These are phyloP conservation scores for Penicillium sp. DNA, from an alignment of 2,329 filamentous ascomycete species.

Conservation along the genomic window DNA sequence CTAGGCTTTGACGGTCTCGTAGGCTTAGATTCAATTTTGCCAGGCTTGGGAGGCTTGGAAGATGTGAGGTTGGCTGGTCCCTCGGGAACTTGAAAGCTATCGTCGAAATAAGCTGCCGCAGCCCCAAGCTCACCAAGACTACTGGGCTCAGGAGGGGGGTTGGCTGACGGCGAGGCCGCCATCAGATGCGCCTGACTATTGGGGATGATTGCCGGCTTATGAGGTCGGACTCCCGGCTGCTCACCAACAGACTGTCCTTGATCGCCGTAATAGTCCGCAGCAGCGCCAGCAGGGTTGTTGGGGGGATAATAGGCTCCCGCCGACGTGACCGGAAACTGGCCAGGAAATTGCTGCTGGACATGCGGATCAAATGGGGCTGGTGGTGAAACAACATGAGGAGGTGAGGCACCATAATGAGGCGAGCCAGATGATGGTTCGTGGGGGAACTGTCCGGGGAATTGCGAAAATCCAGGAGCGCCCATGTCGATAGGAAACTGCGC, in stretches of 20 bases:
- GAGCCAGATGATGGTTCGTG: conserved; percentile 11
- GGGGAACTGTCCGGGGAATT: conserved; percentile 33
- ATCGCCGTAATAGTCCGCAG: conserved; percentile 64
- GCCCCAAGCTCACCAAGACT: conserved; percentile 45
- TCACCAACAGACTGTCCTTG: conserved; percentile 59
- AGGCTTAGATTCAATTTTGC: conserved; percentile 30
- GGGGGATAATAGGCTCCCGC: conserved; percentile 49
- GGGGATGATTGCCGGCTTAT: conserved; percentile 54
- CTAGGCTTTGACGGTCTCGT: conserved; percentile 24
- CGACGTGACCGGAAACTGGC: conserved; percentile 52
- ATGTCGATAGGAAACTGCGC: conserved; percentile 33
- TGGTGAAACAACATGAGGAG: conserved; percentile 23
- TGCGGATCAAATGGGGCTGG: conserved; percentile 46
- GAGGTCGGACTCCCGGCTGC: conserved; percentile 61
- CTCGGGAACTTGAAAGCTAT: conserved; percentile 16
- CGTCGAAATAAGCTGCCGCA: conserved; percentile 59
- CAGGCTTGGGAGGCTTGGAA: conserved; percentile 27
- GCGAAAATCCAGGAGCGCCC: conserved; percentile 32
- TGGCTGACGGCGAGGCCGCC: conserved; percentile 51
- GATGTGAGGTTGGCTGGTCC: conserved; percentile 15
- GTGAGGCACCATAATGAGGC: conserved; percentile 23
- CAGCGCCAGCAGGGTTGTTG: conserved; percentile 52
- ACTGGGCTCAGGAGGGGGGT: conserved; percentile 61
- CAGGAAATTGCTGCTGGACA: conserved; percentile 59
- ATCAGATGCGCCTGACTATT: conserved; percentile 58